A percentile compares a stretch with the other conserved stretches of the same genome.
These are phyloP conservation scores for Fonsecaea nubica DNA, from an alignment of 2,329 filamentous ascomycete species.

Conservation along the genomic window DNA sequence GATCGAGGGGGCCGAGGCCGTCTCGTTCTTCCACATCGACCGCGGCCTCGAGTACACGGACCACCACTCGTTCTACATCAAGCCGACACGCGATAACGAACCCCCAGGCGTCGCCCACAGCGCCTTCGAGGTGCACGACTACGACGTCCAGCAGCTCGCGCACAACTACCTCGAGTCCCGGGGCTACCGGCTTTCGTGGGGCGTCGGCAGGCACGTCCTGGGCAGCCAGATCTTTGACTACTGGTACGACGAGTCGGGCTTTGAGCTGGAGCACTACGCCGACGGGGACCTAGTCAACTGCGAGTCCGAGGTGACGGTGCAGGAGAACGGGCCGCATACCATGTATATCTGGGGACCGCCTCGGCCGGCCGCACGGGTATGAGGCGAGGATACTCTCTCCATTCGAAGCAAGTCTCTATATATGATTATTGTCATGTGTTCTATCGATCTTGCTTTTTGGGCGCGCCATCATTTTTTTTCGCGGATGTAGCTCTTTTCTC, in stretches of 20 bases:
- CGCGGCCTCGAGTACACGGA: slow-evolving; percentile 54
- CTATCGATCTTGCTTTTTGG: not conserved
- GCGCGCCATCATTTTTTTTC: not conserved
- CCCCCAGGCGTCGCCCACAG: slow-evolving; percentile 67
- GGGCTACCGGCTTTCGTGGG: slow-evolving; percentile 71
- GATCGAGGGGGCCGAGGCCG: slow-evolving; percentile 42
- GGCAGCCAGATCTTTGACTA: slow-evolving; percentile 75
- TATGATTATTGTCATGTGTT: not conserved
- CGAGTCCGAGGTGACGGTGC: slow-evolving; percentile 40
- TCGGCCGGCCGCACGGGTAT: slow-evolving; percentile 9
- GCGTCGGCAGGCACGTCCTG: slow-evolving; percentile 72
- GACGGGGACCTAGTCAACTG: slow-evolving; percentile 63
- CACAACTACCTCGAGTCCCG: slow-evolving; percentile 71
- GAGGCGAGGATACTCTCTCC: not conserved
- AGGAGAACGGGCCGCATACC: slow-evolving; percentile 17
- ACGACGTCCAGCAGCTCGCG: slow-evolving; percentile 71
- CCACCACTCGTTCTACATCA: slow-evolving; percentile 59
- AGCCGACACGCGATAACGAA: slow-evolving; percentile 30
- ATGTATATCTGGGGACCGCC: slow-evolving; percentile 17
- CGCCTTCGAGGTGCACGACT: slow-evolving; percentile 73
- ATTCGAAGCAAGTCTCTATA: not conserved
- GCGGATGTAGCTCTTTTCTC: not conserved
- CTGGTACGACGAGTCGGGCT: slow-evolving; percentile 60
- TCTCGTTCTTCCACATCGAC: slow-evolving; percentile 60
- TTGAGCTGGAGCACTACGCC: slow-evolving; percentile 73